Conservation (phyloP, 1,284 basidiomycete genomes). For the Fomitopsis schrenkii region DNA sequence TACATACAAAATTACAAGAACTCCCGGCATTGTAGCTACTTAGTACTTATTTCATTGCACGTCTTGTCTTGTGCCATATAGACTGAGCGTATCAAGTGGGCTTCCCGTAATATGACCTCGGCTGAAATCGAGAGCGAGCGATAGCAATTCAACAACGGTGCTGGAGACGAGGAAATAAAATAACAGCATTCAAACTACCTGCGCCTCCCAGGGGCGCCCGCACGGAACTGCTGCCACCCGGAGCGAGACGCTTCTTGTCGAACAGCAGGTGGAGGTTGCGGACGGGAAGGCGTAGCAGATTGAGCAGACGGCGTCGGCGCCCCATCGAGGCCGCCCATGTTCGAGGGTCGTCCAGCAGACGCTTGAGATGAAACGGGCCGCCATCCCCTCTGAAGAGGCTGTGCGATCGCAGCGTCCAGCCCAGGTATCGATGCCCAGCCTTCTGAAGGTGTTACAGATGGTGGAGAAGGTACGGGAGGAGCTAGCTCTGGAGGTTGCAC, state of each 20-base stretch:
- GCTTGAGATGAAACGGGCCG: neutral
- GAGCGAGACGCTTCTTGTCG: constrained; percentile 26
- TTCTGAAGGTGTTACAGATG: neutral
- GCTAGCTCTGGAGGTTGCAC: neutral
- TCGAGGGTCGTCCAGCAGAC: neutral
- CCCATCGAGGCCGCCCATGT: neutral
- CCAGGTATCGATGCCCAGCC: neutral
- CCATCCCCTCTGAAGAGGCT: neutral
- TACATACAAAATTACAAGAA: constrained; percentile 32
- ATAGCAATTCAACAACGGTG: neutral
- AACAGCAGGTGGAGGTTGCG: constrained; percentile 1
- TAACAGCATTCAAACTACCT: constrained; percentile 6
- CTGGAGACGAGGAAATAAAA: neutral
- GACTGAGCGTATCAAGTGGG: neutral
- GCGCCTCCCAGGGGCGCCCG: constrained; percentile 23
- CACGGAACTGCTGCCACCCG: constrained; percentile 54
- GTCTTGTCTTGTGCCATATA: constrained; percentile 13
- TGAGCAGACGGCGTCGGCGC: neutral
- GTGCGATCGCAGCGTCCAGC: neutral
- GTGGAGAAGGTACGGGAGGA: neutral
- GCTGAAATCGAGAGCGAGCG: neutral
- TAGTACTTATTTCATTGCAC: constrained; percentile 27
- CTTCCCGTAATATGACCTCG: neutral
- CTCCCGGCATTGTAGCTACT: constrained; percentile 31
- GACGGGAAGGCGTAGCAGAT: neutral